A percentile compares a stretch with the other conserved stretches of the same genome.
These are phyloP conservation scores for Diplodia mutila DNA, from an alignment of 2,329 filamentous ascomycete species.

Conservation along the genomic window DNA sequence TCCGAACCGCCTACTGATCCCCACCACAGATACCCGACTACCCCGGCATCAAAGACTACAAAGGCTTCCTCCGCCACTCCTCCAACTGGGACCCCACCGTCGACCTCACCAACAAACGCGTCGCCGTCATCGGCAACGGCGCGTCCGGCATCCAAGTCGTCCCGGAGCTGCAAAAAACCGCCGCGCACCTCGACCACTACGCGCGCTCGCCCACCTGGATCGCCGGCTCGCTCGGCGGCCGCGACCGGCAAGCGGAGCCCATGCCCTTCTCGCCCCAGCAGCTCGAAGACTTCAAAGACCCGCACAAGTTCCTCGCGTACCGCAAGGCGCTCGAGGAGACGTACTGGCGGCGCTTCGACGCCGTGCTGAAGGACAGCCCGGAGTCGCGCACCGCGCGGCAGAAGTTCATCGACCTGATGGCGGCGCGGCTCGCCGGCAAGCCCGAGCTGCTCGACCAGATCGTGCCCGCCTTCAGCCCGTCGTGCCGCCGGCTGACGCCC, in stretches of 20 bases:
- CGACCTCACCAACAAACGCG: conserved; percentile 60
- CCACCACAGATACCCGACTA: conserved; percentile 58
- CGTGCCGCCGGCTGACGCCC: conserved; percentile 41
- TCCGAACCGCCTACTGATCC: background rate
- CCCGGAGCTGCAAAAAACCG: conserved; percentile 62
- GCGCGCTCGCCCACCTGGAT: conserved; percentile 64
- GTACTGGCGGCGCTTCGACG: conserved; percentile 60
- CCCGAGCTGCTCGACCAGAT: conserved; percentile 47
- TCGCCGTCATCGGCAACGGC: conserved; percentile 67
- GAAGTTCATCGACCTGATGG: conserved; percentile 40
- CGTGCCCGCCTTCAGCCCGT: conserved; percentile 44
- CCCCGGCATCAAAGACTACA: conserved; percentile 59
- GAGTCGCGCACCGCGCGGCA: conserved; percentile 40
- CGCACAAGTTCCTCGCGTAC: conserved; percentile 60
- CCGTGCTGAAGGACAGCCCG: conserved; percentile 43
- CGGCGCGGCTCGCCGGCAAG: conserved; percentile 45
- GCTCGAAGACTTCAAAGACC: conserved; percentile 62
- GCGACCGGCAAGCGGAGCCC: conserved; percentile 46
- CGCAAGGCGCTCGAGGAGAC: conserved; percentile 52
- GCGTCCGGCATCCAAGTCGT: conserved; percentile 66
- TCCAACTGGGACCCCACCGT: conserved; percentile 62
- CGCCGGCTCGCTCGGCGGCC: conserved; percentile 57
- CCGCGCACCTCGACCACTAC: conserved; percentile 54
- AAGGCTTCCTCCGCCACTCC: conserved; percentile 62
- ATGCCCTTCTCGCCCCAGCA: conserved; percentile 56